Conservation (phyloP, 495 filamentous ascomycete genomes). For the Neurospora sp. region DNA sequence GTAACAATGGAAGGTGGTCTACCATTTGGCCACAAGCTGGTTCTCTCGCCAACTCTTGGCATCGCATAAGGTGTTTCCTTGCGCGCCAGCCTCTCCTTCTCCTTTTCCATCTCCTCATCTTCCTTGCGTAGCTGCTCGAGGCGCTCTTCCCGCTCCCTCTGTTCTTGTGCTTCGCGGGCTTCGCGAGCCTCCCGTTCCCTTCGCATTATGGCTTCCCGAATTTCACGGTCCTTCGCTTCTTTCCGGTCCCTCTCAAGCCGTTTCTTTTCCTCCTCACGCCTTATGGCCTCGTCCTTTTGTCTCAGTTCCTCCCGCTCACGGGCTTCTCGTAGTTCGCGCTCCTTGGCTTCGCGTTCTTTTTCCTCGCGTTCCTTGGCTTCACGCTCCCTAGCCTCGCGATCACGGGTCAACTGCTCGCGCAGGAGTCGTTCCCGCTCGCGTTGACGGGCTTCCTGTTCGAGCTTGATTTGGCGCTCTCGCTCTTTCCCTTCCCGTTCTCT, state of each 20-base stretch:
- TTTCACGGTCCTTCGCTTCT: slow-evolving; percentile 20
- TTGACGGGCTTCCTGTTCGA: slow-evolving; percentile 3
- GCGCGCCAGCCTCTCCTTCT: slow-evolving; percentile 24
- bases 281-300: slow-evolving; percentile 4
- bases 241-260: slow-evolving; percentile 26
- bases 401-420: slow-evolving; percentile 33
- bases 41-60: slow-evolving; percentile 46
- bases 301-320: slow-evolving; percentile 2
- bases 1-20: slow-evolving; percentile 26
- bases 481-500: slow-evolving; percentile 30
- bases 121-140: slow-evolving; percentile 11
- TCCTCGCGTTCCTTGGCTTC: slow-evolving; percentile 24
- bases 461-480: slow-evolving; percentile 22
- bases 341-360: slow-evolving; percentile 17
- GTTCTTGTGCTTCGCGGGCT: slow-evolving; percentile 25
- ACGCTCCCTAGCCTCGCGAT: slow-evolving; percentile 27
- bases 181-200: slow-evolving; percentile 31
- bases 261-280: slow-evolving; percentile 25
- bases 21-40: slow-evolving; percentile 46
- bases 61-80: slow-evolving; percentile 39
- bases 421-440: slow-evolving; percentile 23
- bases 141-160: slow-evolving; percentile 30
- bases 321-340: background rate
- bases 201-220: slow-evolving; percentile 25
- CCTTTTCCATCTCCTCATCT: slow-evolving; percentile 15